Conservation (phyloP, 495 filamentous ascomycete genomes). For the Pyrenopolyporus hunteri region DNA sequence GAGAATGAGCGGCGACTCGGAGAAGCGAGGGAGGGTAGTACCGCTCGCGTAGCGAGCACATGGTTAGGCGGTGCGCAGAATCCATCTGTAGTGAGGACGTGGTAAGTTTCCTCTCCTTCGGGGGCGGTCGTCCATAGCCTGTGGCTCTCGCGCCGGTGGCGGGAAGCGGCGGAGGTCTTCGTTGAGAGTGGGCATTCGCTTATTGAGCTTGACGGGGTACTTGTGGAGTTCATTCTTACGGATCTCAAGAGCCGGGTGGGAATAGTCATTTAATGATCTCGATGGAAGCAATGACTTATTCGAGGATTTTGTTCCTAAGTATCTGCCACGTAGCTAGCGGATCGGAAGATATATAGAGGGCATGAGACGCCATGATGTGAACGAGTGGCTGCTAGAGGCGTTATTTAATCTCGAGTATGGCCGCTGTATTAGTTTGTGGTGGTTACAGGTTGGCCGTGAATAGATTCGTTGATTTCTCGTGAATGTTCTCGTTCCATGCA, state of each 20-base stretch:
- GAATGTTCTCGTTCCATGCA: too few relatives aligned
- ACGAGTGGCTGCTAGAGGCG: neutral
- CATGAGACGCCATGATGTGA: slow-evolving; percentile 8
- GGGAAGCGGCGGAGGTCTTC: neutral
- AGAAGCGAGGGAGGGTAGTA: slow-evolving; percentile 14
- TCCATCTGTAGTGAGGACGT: slow-evolving; percentile 16
- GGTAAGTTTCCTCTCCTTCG: slow-evolving; percentile 8
- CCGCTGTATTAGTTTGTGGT: too few relatives aligned
- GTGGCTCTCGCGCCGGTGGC: neutral
- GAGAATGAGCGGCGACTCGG: slow-evolving; percentile 10
- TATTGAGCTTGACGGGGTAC: too few relatives aligned
- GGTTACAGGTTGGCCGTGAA: too few relatives aligned
- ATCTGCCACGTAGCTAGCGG: too few relatives aligned
- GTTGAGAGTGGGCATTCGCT: neutral
- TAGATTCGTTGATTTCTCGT: too few relatives aligned
- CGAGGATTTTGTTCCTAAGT: too few relatives aligned
- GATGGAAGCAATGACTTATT: too few relatives aligned
- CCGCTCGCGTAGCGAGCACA: slow-evolving; percentile 9
- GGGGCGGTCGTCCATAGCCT: neutral
- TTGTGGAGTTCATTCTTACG: neutral
- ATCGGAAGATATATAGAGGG: neutral
- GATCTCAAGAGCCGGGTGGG: too few relatives aligned
- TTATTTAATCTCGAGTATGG: neutral
- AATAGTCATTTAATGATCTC: too few relatives aligned
- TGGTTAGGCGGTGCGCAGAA: neutral